Percentiles rank a stretch among this genome's conserved stretches.
Evolutionary conservation across 2,329 filamentous ascomycete species (phyloP).

Genomic region (Sporothrix mexicana): DNA sequence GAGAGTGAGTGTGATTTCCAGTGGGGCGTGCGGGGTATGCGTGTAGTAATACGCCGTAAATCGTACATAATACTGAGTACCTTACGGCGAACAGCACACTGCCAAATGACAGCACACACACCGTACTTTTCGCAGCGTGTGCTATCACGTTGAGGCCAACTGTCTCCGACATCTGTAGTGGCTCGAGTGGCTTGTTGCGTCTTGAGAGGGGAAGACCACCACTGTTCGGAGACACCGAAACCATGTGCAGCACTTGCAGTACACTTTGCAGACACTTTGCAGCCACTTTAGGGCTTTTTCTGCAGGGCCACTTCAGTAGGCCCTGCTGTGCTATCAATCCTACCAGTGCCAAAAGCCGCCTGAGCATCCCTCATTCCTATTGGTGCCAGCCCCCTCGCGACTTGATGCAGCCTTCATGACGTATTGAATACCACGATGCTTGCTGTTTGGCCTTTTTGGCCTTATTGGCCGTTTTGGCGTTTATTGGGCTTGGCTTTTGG

Average conservation of each 20-base stretch:
- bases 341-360: too few relatives aligned
- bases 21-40: neutral
- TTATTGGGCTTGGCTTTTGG: neutral
- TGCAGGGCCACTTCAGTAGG: too few relatives aligned
- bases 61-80: too few relatives aligned
- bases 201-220: neutral
- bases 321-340: too few relatives aligned
- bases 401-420: slow-evolving; percentile 2
- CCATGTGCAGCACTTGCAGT: neutral
- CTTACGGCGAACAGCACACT: neutral
- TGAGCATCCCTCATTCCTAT: neutral
- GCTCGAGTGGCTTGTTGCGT: neutral
- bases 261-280: neutral
- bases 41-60: too few relatives aligned
- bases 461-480: neutral
- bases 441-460: neutral
- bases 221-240: slow-evolving; percentile 17
- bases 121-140: neutral
- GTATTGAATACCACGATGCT: neutral
- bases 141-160: slow-evolving; percentile 14
- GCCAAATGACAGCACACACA: neutral
- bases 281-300: neutral
- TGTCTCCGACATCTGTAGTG: neutral
- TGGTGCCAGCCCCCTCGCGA: neutral
- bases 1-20: neutral